Evolutionary conservation across 139 green algal genomes (phyloP), one percentile per base, ranked within the genome.

Genomic region (Astrephomene gubernaculifera): DNA sequence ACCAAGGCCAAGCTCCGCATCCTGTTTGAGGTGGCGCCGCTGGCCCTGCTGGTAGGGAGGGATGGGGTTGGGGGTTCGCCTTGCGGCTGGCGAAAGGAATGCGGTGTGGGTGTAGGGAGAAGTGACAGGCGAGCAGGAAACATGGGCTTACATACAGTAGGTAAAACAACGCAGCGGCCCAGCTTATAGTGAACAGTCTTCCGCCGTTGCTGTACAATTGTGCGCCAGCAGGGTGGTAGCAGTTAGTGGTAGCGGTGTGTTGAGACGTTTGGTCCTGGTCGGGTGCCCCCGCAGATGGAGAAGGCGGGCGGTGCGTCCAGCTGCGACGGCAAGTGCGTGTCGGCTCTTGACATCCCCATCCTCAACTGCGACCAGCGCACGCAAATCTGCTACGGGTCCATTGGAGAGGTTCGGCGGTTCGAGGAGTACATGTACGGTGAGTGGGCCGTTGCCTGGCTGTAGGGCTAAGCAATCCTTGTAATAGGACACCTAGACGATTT

Each of bases 1-100:
- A 98, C 96, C 91, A 98, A 98, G 95, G 96, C 96, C 89, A 98
- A 98, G 96, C 94, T 98, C 52, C 92, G 96, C 74, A 94, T 98
- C 87, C 92, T 98, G 60, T 98, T 98, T 68, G 96, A 98, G 94
- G 96, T 98, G 25, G 95, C 91, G 2, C 92, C 95, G 35, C 89
- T 98, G 39, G 94, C 91, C 0, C 91, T 98, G n/a, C 88, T 98
- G 90, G 92, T 97, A 73, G 78, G 90, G n/a, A n/a, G n/a, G n/a
- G n/a, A n/a, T n/a, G n/a, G n/a, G n/a, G n/a, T n/a, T n/a, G n/a
- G n/a, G n/a, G n/a, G n/a, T n/a, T n/a, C n/a, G n/a, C n/a, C n/a
- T n/a, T n/a, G n/a, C n/a, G n/a, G n/a, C n/a, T n/a, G n/a, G n/a
- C n/a, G n/a, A n/a, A n/a, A n/a, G n/a, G n/a, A n/a, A n/a, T n/a